phyloP scores from a whole-genome alignment of 345 rosid species.

The Balakata baccata region DNA sequence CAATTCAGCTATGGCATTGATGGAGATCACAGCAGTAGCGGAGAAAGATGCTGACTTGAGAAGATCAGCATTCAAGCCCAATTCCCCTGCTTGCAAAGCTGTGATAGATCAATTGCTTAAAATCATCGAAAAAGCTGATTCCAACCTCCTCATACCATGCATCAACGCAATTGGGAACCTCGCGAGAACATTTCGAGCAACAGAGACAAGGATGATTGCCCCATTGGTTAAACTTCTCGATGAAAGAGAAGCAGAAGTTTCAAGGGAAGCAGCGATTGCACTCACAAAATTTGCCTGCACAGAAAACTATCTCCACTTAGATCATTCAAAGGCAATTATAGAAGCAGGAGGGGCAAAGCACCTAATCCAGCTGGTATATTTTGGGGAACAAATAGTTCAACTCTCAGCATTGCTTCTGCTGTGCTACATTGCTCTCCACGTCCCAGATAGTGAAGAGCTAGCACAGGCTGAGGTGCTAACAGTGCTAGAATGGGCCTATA shows the following conservation, averaged over 20 bases:
- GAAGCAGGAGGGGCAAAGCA: conserved; percentile 71
- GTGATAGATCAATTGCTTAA: conserved; percentile 68
- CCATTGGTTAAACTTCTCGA: conserved; percentile 80
- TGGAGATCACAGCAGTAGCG: conserved; percentile 89
- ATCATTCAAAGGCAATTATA: conserved; percentile 80
- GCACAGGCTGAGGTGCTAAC: conserved; percentile 68
- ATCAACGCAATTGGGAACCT: conserved; percentile 74
- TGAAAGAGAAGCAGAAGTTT: conserved; percentile 67
- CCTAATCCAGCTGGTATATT: conserved; percentile 76
- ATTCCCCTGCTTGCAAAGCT: conserved; percentile 80
- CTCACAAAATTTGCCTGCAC: conserved; percentile 74
- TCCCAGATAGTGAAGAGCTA: conserved; percentile 84
- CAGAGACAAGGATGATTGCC: conserved; percentile 72
- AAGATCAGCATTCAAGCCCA: conserved; percentile 89
- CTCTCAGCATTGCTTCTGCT: conserved; percentile 55
- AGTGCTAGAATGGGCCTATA: conserved; percentile 85
- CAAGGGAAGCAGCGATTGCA: conserved; percentile 61
- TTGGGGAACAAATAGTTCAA: conserved; percentile 67
- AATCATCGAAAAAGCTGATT: conserved; percentile 63
- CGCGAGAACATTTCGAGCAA: conserved; percentile 82
- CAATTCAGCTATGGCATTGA: conserved; percentile 88
- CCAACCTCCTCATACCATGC: conserved; percentile 71
- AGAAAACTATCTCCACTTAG: conserved; percentile 69
- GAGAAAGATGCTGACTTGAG: conserved; percentile 75
- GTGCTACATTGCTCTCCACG: conserved; percentile 67